These are phyloP conservation scores for Boletus edulis DNA, from an alignment of 768 basidiomycete species.

Conservation along the genomic window DNA sequence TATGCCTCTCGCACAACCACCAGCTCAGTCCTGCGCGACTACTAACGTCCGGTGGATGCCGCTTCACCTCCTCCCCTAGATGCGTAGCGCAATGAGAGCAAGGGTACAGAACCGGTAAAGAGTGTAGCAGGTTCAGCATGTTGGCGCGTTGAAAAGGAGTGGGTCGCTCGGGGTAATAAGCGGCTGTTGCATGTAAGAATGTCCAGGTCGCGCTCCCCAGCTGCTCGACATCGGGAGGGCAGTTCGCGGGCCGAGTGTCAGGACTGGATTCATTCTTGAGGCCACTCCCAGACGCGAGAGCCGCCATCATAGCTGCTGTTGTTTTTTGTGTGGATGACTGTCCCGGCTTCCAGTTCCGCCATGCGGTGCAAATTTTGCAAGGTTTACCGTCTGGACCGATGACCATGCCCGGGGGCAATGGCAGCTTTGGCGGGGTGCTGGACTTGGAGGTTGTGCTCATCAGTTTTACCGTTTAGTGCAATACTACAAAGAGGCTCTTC, in stretches of 20 bases:
- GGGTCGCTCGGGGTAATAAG: conserved; percentile 90
- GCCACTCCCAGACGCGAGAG: conserved; percentile 30
- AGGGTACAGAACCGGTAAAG: conserved; percentile 84
- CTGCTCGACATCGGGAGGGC: conserved; percentile 87
- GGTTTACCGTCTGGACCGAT: conserved; percentile 93
- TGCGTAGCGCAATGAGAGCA: conserved; percentile 84
- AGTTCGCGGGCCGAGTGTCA: conserved; percentile 54
- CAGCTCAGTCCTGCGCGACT: conserved; percentile 62
- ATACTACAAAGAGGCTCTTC: neutral
- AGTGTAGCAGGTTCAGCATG: conserved; percentile 78
- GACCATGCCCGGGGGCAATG: conserved; percentile 79
- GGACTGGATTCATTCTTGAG: conserved; percentile 28
- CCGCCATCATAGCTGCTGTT: conserved; percentile 33
- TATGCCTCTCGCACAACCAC: conserved; percentile 93
- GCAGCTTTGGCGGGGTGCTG: conserved; percentile 10
- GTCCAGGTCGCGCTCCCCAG: conserved; percentile 95
- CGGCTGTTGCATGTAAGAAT: conserved; percentile 92
- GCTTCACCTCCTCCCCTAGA: conserved; percentile 67
- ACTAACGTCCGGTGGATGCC: conserved; percentile 75
- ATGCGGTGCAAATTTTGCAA: conserved; percentile 88
- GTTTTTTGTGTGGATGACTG: conserved; percentile 31
- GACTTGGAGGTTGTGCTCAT: conserved; percentile 15
- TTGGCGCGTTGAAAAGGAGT: conserved; percentile 71
- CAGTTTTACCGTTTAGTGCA: neutral
- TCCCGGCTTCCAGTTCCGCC: conserved; percentile 62